phyloP scores from a whole-genome alignment of 805 yeast species.

The Cephaloascus fragrans region DNA sequence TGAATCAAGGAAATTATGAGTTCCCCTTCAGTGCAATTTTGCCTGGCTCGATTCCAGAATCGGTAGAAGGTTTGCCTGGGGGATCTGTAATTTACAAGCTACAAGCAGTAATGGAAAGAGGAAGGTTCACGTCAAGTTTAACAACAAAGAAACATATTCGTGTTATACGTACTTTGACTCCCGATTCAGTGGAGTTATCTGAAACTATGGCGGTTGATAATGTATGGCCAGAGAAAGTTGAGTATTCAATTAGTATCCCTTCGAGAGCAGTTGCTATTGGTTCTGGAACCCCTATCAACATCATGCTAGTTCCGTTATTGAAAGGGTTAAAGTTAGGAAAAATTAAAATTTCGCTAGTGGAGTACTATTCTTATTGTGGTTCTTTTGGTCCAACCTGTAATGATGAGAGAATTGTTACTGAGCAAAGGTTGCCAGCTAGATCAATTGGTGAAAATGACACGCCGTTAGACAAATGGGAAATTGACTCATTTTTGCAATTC shows the following conservation, averaged over 20 bases:
- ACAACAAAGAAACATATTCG: conserved; percentile 63
- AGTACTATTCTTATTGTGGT: conserved; percentile 54
- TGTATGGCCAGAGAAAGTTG: conserved; percentile 92
- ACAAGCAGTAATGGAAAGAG: conserved; percentile 75
- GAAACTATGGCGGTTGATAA: conserved; percentile 93
- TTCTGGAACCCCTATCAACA: conserved; percentile 57
- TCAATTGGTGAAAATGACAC: conserved; percentile 33
- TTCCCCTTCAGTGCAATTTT: conserved; percentile 79
- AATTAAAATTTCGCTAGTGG: conserved; percentile 60
- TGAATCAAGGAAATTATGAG: conserved; percentile 75
- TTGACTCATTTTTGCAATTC: conserved; percentile 46
- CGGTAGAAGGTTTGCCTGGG: conserved; percentile 83
- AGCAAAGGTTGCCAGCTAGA: conserved; percentile 34
- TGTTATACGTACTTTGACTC: conserved; percentile 75
- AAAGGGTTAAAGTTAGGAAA: conserved; percentile 76
- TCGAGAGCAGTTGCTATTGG: conserved; percentile 88
- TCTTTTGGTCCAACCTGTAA: conserved; percentile 44
- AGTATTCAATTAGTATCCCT: conserved; percentile 80
- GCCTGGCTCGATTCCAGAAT: conserved; percentile 81
- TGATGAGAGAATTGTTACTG: conserved; percentile 51
- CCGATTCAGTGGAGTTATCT: conserved; percentile 79
- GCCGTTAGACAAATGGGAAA: conserved; percentile 65
- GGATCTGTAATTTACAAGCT: conserved; percentile 64
- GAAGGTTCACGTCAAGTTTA: conserved; percentile 61
- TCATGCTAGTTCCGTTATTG: conserved; percentile 66